Base-by-base conservation (phyloP, 345 rosid species). In the Citrus medica region DNA sequence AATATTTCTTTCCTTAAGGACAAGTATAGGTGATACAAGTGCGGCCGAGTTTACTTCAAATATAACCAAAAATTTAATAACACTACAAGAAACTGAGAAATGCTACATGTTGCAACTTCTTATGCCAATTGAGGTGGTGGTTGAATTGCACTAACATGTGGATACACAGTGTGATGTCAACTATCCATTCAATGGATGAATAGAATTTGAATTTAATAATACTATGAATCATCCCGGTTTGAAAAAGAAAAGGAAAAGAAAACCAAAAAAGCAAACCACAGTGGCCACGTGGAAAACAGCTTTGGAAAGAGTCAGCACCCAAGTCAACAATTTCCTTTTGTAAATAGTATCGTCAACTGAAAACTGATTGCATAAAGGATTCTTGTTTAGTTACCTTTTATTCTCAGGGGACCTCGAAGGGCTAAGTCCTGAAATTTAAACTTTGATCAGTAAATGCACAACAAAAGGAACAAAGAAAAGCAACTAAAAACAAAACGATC, bases 351-450 rank as follows among this genome's bases (percentile, higher is more conserved):
- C 21, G 25, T 14, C 3, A 28, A 35, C 32, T 28, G n/a, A 69
- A 33, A 69, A 63, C 51, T 61, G 55, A 68, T 24, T 48, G 30
- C 19, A 17, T 13, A 63, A 40, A 33, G 64, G 30, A 70, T 28
- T 65, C 42, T 30, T 59, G 61, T 76, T 38, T 71, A 79, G 59
- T 81, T 85, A 92, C 99, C 89, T 86, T 81, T 73, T 86, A 67
- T 78, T 89, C 70, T 90, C 94, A 79, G 82, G 80, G 32, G 92
- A 82, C 83, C 86, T 88, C 62, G 85, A 78, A 80, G 85, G 86
- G 84, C 93, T 92, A 74, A 82, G 85, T 81, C 93, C 99, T 96
- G 92, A 87, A 87, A 68, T 82, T 79, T 62, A 32, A 67, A 81
- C 66, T 55, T 48, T 55, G 66, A 76, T 60, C 59, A 79, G 72